A percentile compares a stretch with the other conserved stretches of the same genome.
phyloP scores from a whole-genome alignment of 805 yeast genomes.

The Saturnispora gosingensis region DNA sequence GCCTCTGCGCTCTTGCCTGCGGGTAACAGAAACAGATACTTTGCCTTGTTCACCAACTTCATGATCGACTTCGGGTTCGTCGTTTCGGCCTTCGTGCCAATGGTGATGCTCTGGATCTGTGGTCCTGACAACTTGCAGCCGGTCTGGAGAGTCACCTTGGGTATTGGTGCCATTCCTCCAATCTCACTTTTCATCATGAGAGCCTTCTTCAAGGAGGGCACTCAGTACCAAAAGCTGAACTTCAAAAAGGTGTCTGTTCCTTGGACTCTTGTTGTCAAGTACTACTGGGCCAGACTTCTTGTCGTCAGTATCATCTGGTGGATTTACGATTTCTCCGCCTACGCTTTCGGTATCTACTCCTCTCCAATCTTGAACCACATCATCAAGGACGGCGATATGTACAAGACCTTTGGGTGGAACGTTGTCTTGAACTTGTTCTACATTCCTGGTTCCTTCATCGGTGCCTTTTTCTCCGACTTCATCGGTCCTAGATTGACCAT shows the following conservation, averaged over 20 bases:
- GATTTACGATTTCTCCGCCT: constrained; percentile 79
- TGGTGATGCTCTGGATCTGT: constrained; percentile 80
- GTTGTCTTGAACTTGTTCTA: constrained; percentile 81
- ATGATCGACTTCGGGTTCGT: constrained; percentile 89
- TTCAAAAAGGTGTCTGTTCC: constrained; percentile 62
- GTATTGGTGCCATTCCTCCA: constrained; percentile 87
- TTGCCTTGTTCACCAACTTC: constrained; percentile 78
- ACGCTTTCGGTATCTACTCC: constrained; percentile 82
- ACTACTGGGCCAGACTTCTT: constrained; percentile 72
- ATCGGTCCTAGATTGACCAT: constrained; percentile 85
- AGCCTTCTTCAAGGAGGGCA: constrained; percentile 64
- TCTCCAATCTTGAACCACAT: constrained; percentile 53
- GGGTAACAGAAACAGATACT: constrained; percentile 85
- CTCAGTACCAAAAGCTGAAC: constrained; percentile 58
- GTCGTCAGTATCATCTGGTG: constrained; percentile 81
- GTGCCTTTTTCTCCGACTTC: constrained; percentile 79
- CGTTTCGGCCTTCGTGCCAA: constrained; percentile 71
- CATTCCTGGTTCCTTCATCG: constrained; percentile 81
- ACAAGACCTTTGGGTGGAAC: constrained; percentile 85
- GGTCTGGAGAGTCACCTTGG: constrained; percentile 88
- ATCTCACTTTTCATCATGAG: constrained; percentile 68
- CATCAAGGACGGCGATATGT: constrained; percentile 52
- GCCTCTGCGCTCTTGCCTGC: constrained; percentile 69
- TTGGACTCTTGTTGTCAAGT: constrained; percentile 57
- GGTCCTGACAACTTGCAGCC: constrained; percentile 58